These are phyloP conservation scores for Cnidoscolus chayamansa DNA, from an alignment of 441 rosid species.

Conservation along the genomic window DNA sequence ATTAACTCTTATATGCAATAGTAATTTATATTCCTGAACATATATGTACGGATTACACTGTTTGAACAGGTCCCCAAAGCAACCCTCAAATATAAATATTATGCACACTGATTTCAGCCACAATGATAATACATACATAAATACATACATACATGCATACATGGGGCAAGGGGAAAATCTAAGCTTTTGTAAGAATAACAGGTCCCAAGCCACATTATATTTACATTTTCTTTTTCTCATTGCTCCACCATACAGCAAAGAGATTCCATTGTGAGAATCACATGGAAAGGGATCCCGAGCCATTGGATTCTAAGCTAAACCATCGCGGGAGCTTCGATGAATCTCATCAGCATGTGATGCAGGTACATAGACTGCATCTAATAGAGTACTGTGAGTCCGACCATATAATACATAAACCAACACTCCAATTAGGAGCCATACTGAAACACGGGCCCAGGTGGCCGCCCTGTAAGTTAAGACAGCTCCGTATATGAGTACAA, in stretches of 20 bases:
- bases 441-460: conserved; percentile 78
- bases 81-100: not conserved
- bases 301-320: conserved; percentile 32
- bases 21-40: not conserved
- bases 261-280: conserved; percentile 23
- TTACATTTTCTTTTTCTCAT: no score
- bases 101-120: conserved; percentile 18
- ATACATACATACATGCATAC: conserved; percentile 2
- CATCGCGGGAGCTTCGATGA: conserved; percentile 38
- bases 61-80: not conserved
- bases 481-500: conserved; percentile 2
- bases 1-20: conserved; percentile 45
- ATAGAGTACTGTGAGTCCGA: conserved; percentile 64
- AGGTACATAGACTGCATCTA: conserved; percentile 71
- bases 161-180: not conserved
- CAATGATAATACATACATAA: not conserved
- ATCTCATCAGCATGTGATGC: conserved; percentile 66
- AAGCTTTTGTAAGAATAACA: no score
- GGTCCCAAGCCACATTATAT: no score
- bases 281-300: not conserved
- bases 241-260: conserved; percentile 28
- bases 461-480: conserved; percentile 42
- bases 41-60: conserved; percentile 19
- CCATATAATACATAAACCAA: conserved; percentile 70
- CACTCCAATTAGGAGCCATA: conserved; percentile 72